phyloP scores from a whole-genome alignment of 78 protist genomes.

The Dictyostelium capitatum region DNA sequence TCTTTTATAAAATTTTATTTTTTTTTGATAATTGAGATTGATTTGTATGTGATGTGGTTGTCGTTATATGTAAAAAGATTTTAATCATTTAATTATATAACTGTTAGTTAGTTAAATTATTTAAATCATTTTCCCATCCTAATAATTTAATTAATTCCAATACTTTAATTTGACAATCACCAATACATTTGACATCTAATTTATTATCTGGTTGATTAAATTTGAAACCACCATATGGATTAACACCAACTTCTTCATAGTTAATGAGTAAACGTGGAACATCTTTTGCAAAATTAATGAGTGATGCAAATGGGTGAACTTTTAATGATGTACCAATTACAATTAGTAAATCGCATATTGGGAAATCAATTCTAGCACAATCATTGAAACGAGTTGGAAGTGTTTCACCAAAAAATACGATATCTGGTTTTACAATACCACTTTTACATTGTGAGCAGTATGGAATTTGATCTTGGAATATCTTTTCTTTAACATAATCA shows the following conservation, averaged over 20 bases:
- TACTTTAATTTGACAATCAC: slow-evolving; percentile 9
- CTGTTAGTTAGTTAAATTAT: neutral
- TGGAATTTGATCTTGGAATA: neutral
- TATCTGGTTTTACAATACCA: slow-evolving; percentile 85
- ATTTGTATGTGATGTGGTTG: too few species aligned
- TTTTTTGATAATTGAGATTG: too few species aligned
- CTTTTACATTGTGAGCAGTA: neutral
- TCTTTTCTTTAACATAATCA: slow-evolving; percentile 31
- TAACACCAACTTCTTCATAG: slow-evolving; percentile 31
- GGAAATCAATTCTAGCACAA: neutral
- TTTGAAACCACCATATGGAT: neutral
- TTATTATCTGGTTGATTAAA: neutral
- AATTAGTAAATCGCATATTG: slow-evolving; percentile 83
- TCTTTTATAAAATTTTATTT: too few species aligned
- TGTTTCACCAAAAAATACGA: slow-evolving; percentile 93
- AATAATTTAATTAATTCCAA: neutral
- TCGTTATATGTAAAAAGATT: too few species aligned
- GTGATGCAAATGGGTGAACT: slow-evolving; percentile 73
- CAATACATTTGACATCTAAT: neutral
- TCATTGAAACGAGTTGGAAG: slow-evolving; percentile 89
- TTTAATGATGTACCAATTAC: slow-evolving; percentile 84
- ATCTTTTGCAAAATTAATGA: slow-evolving; percentile 1
- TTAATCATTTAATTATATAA: too few species aligned
- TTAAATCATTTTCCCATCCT: neutral
- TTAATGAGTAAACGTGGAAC: slow-evolving; percentile 56